phyloP scores from a whole-genome alignment of 306 rosid genomes.

The Hylodesmum podocarpum region DNA sequence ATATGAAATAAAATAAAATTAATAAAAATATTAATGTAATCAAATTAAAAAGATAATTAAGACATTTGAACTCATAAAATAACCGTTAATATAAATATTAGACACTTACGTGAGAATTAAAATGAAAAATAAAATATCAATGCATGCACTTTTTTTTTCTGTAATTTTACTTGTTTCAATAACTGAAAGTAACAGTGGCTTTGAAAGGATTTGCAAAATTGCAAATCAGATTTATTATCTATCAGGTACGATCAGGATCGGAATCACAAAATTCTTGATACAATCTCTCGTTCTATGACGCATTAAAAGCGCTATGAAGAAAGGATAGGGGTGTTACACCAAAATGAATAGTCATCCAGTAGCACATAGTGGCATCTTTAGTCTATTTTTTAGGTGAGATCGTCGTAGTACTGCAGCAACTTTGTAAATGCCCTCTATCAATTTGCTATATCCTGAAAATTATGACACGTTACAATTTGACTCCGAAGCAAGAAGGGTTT shows the following conservation, averaged over 20 bases:
- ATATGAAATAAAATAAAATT: too few species aligned
- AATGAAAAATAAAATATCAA: too few species aligned
- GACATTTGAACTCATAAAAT: too few species aligned
- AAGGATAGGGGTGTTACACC: not conserved
- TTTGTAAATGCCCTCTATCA: slow-evolving; percentile 7
- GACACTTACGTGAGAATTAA: too few species aligned
- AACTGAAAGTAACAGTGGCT: too few species aligned
- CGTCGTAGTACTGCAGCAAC: not conserved
- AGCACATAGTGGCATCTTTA: not conserved
- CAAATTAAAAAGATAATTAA: too few species aligned
- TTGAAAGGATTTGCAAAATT: too few species aligned
- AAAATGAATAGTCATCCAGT: not conserved
- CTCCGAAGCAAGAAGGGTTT: not conserved
- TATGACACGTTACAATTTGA: slow-evolving; percentile 8
- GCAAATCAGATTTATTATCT: not conserved
- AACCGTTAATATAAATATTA: too few species aligned
- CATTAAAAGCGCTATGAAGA: not conserved
- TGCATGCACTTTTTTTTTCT: too few species aligned
- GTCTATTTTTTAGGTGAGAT: not conserved
- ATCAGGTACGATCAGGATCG: not conserved
- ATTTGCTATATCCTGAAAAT: not conserved
- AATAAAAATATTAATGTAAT: too few species aligned
- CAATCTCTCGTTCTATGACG: not conserved
- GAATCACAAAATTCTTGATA: not conserved
- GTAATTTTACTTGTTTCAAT: too few species aligned